Conservation (phyloP, 208 protist genomes). For the Sergeia podlipaevii region DNA sequence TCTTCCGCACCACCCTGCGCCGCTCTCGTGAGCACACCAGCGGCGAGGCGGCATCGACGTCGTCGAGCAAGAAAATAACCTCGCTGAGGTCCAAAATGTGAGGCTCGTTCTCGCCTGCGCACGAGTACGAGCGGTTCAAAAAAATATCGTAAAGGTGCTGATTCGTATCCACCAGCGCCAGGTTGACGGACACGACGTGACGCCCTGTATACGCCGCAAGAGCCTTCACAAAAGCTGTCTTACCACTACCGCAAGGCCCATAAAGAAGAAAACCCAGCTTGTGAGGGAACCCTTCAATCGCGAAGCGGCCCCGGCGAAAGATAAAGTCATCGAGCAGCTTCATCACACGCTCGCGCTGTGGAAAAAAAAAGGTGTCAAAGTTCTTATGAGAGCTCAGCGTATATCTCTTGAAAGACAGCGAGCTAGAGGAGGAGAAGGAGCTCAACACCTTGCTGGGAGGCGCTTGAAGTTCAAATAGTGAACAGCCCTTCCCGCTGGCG, state of each 20-base stretch:
- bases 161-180: conserved; percentile 75
- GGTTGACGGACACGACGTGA: conserved; percentile 71
- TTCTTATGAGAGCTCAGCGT: conserved; percentile 66
- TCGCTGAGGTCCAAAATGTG: conserved; percentile 54
- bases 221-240: conserved; percentile 98
- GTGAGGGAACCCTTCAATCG: conserved; percentile 78
- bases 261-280: conserved; percentile 98
- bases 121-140: conserved; percentile 48
- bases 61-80: conserved; percentile 86
- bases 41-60: conserved; percentile 64
- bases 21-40: conserved; percentile 65
- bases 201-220: conserved; percentile 99
- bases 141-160: conserved; percentile 90
- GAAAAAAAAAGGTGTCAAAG: conserved; percentile 88
- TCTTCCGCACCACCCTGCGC: conserved; percentile 24
- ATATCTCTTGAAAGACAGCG: conserved; percentile 64
- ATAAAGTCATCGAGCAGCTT: conserved; percentile 79
- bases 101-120: conserved; percentile 45
- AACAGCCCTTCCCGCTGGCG: conserved; percentile 19
- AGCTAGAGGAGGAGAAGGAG: background rate
- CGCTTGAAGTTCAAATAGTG: conserved; percentile 50
- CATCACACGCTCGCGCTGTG: conserved; percentile 54
- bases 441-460: background rate
- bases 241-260: conserved; percentile 95
- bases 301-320: conserved; percentile 67